Evolutionary conservation across 805 yeast species (phyloP), one percentile per base, ranked within the genome.

Genomic region (Yarrowia porcina): DNA sequence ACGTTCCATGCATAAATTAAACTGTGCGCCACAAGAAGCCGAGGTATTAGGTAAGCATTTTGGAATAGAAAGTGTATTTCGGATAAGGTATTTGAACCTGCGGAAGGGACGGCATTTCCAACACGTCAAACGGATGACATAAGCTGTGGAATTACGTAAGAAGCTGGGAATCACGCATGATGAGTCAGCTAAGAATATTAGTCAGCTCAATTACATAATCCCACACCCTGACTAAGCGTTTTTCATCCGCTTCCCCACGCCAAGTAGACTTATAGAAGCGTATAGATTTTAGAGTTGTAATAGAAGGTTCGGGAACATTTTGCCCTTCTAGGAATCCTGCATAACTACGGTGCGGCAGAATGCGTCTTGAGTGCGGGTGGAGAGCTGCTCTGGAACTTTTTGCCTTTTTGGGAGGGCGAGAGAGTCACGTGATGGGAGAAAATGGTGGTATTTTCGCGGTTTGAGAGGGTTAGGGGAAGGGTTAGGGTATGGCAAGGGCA

Each of bases 371-470:
- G n/a, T 45, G 35, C 35, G 2, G 23, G 12, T 12, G 15, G 1
- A 11, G 17, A 17, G 39, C 56, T 49, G 56, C 56, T 49, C 30
- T 49, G 38, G 56, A 49, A 32, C 39, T 49, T 49, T 49, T 49
- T 32, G 15, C 56, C 56, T 49, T 49, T 49, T 49, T 17, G n/a
- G 38, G 56, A 21, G 10, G 7, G 8, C 32, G 5, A 10, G 15
- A 45, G 12, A 45, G 33, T 21, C 49, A 42, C 45, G 45, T 41
- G 45, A 41, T 18, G 39, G n/a, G n/a, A n/a, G n/a, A n/a, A n/a
- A n/a, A n/a, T n/a, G n/a, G n/a, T 11, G 18, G 17, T 6, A 12
- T 6, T 12, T 12, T 2, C 36, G 7, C 8, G 36, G 17, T 6
- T 13, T 7, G 7, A 32, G 7, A 8, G 39, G 39, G 23, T 17